Evolutionary conservation across 2,329 filamentous ascomycete genomes (phyloP), one percentile per base, ranked within the genome.

Genomic region (Phialemoniopsis sp.): DNA sequence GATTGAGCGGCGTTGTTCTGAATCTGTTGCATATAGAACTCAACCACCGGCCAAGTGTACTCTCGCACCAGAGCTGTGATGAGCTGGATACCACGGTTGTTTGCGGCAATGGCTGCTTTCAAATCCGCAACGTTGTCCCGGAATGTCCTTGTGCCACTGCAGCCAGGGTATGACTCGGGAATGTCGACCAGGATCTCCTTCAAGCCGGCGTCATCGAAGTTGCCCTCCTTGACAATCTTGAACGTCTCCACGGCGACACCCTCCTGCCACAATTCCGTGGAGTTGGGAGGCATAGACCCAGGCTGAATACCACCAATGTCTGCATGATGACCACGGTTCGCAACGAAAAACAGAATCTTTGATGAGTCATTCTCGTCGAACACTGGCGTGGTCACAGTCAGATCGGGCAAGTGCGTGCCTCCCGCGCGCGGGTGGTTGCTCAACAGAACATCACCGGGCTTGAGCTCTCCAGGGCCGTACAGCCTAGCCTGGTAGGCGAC

Each of bases 1-100:
- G 75, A 79, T 2, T 75, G 64, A 54, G 87, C 83, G 2, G 83
- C 83, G 39, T 86, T 87, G 38, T 74, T 69, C 55, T 87, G 83
- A 44, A 87, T 87, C 39, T 71, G 79, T 38, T 71, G 69, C 83
- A 87, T 87, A 59, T 87, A 87, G 57, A 83, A 83, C 42, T 84
- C 78, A 0, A 87, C 83, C 0, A 82, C 79, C 6, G 78, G 67
- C 40, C 84, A 77, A 13, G 79, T 78, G 48, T 87, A 87, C 48
- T 87, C 83, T 26, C 75, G 70, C 47, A 87, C 86, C 2, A 87
- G 63, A 0, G 73, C 69, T 30, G 70, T 74, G 48, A 87, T 87
- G 16, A 87, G 65, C 34, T 76, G 80, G 50, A 87, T 87, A 6
- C 83, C 83, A 43, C 85, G 85, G 49, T 85, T 80, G 47, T 87